Base-by-base conservation (phyloP, 768 basidiomycete species). In the Trametes punicea region DNA sequence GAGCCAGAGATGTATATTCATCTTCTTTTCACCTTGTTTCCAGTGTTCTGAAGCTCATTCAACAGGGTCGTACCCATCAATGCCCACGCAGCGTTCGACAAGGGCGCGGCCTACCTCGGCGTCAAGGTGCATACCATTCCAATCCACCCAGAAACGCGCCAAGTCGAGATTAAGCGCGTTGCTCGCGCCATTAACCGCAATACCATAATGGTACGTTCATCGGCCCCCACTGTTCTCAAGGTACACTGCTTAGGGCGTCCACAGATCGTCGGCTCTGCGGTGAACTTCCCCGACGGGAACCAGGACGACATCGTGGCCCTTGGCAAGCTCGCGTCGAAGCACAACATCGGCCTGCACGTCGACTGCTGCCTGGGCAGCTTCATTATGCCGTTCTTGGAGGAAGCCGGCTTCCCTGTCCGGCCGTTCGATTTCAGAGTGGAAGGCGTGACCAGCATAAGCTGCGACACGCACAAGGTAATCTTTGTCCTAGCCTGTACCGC, bases 301-400 rank as follows among this genome's bases (percentile, higher is more conserved):
- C 88, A 90, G 73, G 93, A 95, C 67, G 83, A 94, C 55, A 96
- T 99, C 49, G 75, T 82, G 15, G 84, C 78, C 0, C 84, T 99
- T 2, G 88, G 83, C 16, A 75, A 75, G 34, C 77, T 99, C 15
- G 95, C 96, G 0, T 71, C 79, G 53, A 77, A 74, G 61, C 71
- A 94, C 68, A 86, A 88, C 16, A 77, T 95, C 52, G 93, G 94
- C 6, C 71, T 98, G 23, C 96, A 97, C 67, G 94, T 98, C 56
- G 95, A 97, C 64, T 95, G 93, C 68, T 98, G 95, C 69, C 77
- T 98, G 9, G 95, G 94, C 2, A 89, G 88, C 46, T 97, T 98
- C 72, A 88, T 98, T 61, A 81, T 98, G 57, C 94, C 96, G 0
- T 99, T 91, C 79, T 78, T 99, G 45, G 89, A 93, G 64, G 62